A percentile compares a stretch with the other conserved stretches of the same genome.
These are phyloP conservation scores for Pseudonitzschia delicatissima DNA, from an alignment of 108 stramenopile species.

Conservation along the genomic window DNA sequence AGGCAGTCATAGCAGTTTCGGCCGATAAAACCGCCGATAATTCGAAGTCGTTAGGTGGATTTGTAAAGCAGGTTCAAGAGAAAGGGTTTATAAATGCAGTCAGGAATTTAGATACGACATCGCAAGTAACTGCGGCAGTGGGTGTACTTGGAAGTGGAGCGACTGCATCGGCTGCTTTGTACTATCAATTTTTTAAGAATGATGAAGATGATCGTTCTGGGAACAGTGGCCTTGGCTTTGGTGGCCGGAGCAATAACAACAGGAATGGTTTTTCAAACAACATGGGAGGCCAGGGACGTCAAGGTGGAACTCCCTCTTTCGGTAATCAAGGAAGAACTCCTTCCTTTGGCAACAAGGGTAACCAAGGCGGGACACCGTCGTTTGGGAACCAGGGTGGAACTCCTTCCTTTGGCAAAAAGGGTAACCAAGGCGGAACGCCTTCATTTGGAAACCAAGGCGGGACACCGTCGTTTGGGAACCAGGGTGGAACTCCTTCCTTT, in stretches of 20 bases:
- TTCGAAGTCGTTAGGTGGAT: neutral
- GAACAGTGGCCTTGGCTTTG: neutral
- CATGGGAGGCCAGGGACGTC: neutral
- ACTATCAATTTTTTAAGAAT: constrained; percentile 8
- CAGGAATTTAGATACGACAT: neutral
- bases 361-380: neutral
- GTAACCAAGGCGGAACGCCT: neutral
- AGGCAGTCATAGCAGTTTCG: neutral
- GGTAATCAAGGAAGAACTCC: constrained; percentile 6
- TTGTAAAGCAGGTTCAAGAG: neutral
- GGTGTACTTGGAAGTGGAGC: neutral
- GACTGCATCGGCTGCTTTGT: neutral
- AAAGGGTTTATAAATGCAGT: neutral
- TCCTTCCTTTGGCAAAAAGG: no score
- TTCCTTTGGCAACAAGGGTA: no score
- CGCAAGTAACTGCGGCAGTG: constrained; percentile 2
- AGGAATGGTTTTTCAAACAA: neutral
- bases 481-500: neutral
- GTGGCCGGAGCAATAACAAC: neutral
- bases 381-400: constrained; percentile 4
- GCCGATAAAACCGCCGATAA: no score
- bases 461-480: constrained; percentile 8
- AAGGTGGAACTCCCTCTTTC: neutral
- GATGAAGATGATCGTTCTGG: neutral
- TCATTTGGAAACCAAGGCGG: constrained; percentile 11